A percentile compares a stretch with the other conserved stretches of the same genome.
phyloP scores from a whole-genome alignment of 2,329 filamentous ascomycete species.

The Botryotinia calthae region DNA sequence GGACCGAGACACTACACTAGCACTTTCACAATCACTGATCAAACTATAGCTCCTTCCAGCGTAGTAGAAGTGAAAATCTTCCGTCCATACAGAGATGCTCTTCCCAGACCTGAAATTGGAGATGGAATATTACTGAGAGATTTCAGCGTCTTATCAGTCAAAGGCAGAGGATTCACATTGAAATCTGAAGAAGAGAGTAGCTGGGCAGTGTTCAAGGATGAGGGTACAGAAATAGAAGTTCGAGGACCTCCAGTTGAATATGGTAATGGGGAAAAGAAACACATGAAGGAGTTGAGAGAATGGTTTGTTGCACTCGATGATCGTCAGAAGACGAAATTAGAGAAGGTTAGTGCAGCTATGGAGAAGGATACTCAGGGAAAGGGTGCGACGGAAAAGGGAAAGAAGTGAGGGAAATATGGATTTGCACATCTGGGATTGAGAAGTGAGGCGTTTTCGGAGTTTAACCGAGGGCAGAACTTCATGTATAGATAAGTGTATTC shows the following conservation, averaged over 20 bases:
- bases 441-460: neutral
- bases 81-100: constrained; percentile 54
- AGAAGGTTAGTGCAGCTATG: neutral
- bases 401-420: neutral
- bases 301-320: constrained; percentile 44
- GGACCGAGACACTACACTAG: constrained; percentile 60
- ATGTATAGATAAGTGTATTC: constrained; percentile 10
- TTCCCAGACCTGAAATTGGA: constrained; percentile 55
- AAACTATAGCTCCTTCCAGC: constrained; percentile 49
- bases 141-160: constrained; percentile 54
- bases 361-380: neutral
- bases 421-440: neutral
- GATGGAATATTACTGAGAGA: constrained; percentile 58
- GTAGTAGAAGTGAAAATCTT: constrained; percentile 57
- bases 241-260: constrained; percentile 60
- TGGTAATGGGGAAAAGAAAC: constrained; percentile 48
- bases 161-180: constrained; percentile 55
- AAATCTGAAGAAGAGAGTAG: constrained; percentile 50
- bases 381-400: constrained; percentile 8
- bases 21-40: constrained; percentile 56
- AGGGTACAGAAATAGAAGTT: constrained; percentile 47
- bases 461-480: neutral
- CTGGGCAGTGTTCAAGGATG: constrained; percentile 59
- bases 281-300: constrained; percentile 51
- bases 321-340: constrained; percentile 1